Evolutionary conservation across 176 grass and related monocot species (phyloP).

Genomic region (Areca catechu): DNA sequence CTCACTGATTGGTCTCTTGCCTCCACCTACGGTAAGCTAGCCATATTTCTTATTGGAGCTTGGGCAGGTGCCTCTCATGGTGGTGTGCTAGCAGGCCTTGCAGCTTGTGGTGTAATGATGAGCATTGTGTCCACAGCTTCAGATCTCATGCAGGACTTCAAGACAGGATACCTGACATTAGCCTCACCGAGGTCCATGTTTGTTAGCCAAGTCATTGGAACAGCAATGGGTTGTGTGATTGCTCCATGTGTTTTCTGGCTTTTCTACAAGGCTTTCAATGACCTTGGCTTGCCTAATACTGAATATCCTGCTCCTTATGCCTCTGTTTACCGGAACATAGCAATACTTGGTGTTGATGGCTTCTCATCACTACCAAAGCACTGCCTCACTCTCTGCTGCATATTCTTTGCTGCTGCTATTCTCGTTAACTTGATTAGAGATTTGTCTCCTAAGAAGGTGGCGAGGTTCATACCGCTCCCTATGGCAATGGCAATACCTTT

Average conservation of each 20-base stretch:
- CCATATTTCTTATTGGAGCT: conserved; percentile 25
- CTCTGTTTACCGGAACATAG: conserved; percentile 21
- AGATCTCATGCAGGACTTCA: conserved; percentile 35
- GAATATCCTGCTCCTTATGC: conserved; percentile 27
- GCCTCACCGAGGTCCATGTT: conserved; percentile 31
- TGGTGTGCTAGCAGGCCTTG: conserved; percentile 24
- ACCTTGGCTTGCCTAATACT: conserved; percentile 8
- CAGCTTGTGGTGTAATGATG: conserved; percentile 33
- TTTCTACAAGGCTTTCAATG: conserved; percentile 28
- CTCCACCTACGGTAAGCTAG: conserved; percentile 28
- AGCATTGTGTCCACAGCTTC: conserved; percentile 19
- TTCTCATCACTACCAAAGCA: conserved; percentile 17
- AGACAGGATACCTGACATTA: conserved; percentile 28
- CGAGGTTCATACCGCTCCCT: conserved; percentile 22
- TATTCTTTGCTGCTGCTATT: conserved; percentile 12
- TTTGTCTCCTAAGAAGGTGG: conserved; percentile 7
- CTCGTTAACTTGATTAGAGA: conserved; percentile 23
- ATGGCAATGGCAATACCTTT: conserved; percentile 37
- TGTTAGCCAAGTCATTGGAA: conserved; percentile 28
- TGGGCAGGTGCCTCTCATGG: conserved; percentile 19
- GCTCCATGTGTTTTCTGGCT: conserved; percentile 29
- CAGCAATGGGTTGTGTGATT: conserved; percentile 26
- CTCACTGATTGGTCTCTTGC: conserved; percentile 29
- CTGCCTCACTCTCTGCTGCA: conserved; percentile 26
- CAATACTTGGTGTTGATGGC: conserved; percentile 23